Base-by-base conservation (phyloP, 208 protist species). In the Trypanosoma boissoni region DNA sequence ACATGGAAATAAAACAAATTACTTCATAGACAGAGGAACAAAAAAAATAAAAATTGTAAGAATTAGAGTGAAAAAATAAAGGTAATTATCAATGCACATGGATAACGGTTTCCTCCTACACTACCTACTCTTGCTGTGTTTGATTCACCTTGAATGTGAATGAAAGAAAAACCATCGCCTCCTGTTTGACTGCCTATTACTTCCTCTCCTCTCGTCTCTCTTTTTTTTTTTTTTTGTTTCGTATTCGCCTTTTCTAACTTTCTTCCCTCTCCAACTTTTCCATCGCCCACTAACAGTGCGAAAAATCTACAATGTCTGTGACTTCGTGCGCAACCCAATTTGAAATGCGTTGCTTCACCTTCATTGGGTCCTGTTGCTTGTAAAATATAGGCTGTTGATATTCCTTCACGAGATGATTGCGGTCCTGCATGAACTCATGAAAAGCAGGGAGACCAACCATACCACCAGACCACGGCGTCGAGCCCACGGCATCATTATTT, bases 301-400 rank as follows among this genome's bases (percentile, higher is more conserved):
- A 87, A 64, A 94, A 94, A 63, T 91, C 83, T 6, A 83, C 69
- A 34, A 88, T 64, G 53, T 91, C 84, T 5, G 82, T 94, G 48
- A 88, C 77, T 36, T 86, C 88, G 27, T 78, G 58, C 12, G 62
- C 73, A 18, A 72, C 44, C 88, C 88, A 94, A 32, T 78, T 66
- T 20, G 66, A 69, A 20, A 94, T 77, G 28, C 74, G 68, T 62
- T 79, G 69, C 70, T 78, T 78, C 18, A 91, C 76, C 68, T 86
- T 87, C 21, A 68, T 51, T 51, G 79, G 69, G 58, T 94, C 84
- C 66, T 91, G 83, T 68, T 80, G 82, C 64, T 90, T 89, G 78
- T 86, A 94, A 59, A 91, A 94, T 32, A 86, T 57, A 1, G 88
- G 88, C 51, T 80, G 53, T 48, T 77, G 74, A 54, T 86, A 90